Percentiles rank a stretch among this genome's conserved stretches.
These are phyloP conservation scores for Cylindrodendrum hubeiense DNA, from an alignment of 2,329 filamentous ascomycete genomes.

Conservation along the genomic window DNA sequence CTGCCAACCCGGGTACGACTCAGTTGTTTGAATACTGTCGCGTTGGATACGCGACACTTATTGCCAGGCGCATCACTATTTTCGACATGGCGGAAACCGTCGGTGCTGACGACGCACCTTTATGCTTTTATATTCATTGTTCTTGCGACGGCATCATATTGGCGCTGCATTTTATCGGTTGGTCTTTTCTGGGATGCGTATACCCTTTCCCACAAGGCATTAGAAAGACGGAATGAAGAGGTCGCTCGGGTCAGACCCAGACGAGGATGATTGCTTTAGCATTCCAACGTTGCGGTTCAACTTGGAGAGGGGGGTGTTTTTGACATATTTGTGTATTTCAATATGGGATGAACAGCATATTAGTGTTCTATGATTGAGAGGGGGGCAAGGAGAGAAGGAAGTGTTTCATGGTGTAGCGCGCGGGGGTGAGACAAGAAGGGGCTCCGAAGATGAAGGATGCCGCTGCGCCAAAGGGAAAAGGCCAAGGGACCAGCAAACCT, in stretches of 20 bases:
- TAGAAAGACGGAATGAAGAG: conserved; percentile 9
- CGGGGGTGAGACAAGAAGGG: neutral
- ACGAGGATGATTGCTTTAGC: neutral
- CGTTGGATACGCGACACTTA: neutral
- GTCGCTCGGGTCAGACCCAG: neutral
- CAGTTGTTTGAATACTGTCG: conserved; percentile 13
- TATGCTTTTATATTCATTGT: conserved; percentile 4
- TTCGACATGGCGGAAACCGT: neutral
- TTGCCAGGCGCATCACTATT: neutral
- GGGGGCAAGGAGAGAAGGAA: neutral
- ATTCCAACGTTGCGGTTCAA: neutral
- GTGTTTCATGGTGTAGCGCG: neutral
- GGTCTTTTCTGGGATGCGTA: conserved; percentile 20
- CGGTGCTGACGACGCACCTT: conserved; percentile 2
- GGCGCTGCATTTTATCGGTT: conserved; percentile 20
- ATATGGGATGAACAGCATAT: neutral
- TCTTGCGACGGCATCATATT: conserved; percentile 5
- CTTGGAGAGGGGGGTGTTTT: neutral
- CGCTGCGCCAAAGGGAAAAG: neutral
- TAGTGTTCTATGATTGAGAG: conserved; percentile 3
- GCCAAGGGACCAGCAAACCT: neutral
- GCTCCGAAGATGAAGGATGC: neutral
- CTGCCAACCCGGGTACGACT: conserved; percentile 1
- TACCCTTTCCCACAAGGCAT: conserved; percentile 23
- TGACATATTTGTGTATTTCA: conserved; percentile 4